phyloP scores from a whole-genome alignment of 768 basidiomycete species.

The Lyophyllum atratum region DNA sequence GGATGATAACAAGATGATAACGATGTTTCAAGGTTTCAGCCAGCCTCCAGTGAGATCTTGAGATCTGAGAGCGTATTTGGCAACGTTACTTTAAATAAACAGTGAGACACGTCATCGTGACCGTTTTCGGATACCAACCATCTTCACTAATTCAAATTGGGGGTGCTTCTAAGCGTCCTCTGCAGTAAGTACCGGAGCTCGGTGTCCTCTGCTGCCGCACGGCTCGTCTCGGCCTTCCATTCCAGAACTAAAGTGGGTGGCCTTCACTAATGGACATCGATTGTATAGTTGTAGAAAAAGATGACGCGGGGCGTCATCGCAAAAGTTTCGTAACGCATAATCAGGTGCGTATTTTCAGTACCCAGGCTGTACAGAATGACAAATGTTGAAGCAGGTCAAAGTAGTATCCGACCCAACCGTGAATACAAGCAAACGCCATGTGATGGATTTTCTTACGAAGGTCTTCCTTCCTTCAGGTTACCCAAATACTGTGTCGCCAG shows the following conservation, averaged over 20 bases:
- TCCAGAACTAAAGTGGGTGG: background rate
- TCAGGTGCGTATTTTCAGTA: constrained; percentile 9
- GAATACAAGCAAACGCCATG: constrained; percentile 2
- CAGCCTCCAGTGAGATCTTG: no score
- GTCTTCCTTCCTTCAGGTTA: constrained; percentile 68
- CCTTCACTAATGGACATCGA: background rate
- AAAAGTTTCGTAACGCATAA: constrained; percentile 7
- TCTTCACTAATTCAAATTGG: no score
- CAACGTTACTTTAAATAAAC: no score
- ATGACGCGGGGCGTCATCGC: constrained; percentile 20
- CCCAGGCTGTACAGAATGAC: background rate
- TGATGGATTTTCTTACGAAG: constrained; percentile 35
- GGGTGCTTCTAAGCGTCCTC: no score
- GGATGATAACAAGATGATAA: no score
- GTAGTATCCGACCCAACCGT: constrained; percentile 1
- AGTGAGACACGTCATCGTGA: no score
- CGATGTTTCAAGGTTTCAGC: no score
- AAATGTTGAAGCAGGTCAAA: constrained; percentile 3
- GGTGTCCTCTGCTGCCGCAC: no score
- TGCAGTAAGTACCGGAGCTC: no score
- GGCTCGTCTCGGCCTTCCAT: background rate
- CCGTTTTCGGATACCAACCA: no score
- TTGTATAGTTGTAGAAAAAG: constrained; percentile 17
- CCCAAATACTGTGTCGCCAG: constrained; percentile 61
- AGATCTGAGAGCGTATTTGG: no score